These are phyloP conservation scores for Aspergillus pseudonomiae DNA, from an alignment of 2,329 filamentous ascomycete genomes.

Conservation along the genomic window DNA sequence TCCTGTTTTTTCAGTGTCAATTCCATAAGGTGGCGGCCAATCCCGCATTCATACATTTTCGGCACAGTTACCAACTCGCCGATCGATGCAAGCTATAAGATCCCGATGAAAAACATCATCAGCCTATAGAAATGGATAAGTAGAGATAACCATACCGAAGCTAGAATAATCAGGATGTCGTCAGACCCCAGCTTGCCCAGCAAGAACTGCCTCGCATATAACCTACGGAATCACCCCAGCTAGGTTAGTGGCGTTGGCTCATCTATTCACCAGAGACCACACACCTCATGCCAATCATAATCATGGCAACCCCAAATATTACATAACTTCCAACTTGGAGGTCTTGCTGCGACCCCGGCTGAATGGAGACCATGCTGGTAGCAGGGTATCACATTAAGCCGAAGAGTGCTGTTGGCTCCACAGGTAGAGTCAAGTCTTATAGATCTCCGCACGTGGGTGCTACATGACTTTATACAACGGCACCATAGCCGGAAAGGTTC, in stretches of 20 bases:
- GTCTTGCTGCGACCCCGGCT: neutral
- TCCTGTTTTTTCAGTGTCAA: neutral
- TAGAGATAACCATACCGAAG: neutral
- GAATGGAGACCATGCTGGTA: neutral
- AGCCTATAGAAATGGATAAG: neutral
- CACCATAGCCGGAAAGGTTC: neutral
- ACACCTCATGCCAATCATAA: neutral
- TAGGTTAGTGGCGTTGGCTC: neutral
- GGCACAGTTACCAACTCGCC: neutral
- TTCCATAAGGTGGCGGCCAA: neutral
- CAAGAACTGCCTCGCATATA: neutral
- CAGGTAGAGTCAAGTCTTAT: neutral
- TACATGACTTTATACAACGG: neutral
- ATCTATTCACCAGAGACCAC: neutral
- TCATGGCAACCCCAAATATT: neutral
- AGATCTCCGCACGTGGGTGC: neutral
- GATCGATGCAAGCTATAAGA: neutral
- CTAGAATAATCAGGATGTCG: neutral
- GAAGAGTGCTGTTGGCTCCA: neutral
- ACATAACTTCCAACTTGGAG: neutral
- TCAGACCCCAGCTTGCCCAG: neutral
- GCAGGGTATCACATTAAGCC: neutral
- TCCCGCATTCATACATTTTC: neutral
- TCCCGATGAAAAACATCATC: neutral
- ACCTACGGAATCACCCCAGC: neutral